Evolutionary conservation across 345 rosid species (phyloP).

Genomic region (Psidium friedrichsthalianum): DNA sequence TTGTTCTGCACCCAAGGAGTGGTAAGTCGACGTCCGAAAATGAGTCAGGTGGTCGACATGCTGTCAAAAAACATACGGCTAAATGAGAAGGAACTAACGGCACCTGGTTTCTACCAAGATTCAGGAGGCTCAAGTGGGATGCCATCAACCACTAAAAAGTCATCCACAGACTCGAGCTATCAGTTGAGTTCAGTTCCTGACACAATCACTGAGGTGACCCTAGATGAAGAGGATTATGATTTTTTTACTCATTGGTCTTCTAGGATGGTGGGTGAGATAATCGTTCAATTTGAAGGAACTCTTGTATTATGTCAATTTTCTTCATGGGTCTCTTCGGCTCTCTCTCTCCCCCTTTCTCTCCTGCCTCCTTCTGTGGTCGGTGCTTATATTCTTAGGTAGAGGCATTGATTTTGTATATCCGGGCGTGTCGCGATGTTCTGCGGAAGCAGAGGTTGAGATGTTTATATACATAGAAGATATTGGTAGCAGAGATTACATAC

Average conservation of each 20-base stretch:
- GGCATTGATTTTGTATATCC: not conserved
- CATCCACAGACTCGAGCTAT: constrained; percentile 13
- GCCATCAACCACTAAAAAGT: constrained; percentile 17
- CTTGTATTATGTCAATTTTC: not conserved
- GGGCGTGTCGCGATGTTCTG: not conserved
- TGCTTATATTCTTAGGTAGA: not conserved
- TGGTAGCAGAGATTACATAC: not conserved
- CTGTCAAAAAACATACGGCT: constrained; percentile 33
- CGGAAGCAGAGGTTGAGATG: not conserved
- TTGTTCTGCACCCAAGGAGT: constrained; percentile 58
- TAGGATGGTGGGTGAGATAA: not conserved
- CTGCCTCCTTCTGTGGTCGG: not conserved
- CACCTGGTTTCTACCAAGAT: constrained; percentile 51
- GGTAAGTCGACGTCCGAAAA: constrained; percentile 40
- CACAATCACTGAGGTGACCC: constrained; percentile 43
- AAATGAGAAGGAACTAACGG: constrained; percentile 38
- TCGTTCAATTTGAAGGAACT: not conserved
- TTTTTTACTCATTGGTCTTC: not conserved
- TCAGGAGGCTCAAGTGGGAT: constrained; percentile 2
- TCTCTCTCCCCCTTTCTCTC: not conserved
- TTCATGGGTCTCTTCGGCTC: not conserved
- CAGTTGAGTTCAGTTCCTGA: constrained; percentile 40
- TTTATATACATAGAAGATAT: not conserved
- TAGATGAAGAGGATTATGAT: constrained; percentile 21
- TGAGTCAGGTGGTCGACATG: constrained; percentile 66